Percentiles rank a stretch among this genome's conserved stretches.
Conservation (phyloP, 805 yeast species). For the Sungouiozyma intestinalis region DNA sequence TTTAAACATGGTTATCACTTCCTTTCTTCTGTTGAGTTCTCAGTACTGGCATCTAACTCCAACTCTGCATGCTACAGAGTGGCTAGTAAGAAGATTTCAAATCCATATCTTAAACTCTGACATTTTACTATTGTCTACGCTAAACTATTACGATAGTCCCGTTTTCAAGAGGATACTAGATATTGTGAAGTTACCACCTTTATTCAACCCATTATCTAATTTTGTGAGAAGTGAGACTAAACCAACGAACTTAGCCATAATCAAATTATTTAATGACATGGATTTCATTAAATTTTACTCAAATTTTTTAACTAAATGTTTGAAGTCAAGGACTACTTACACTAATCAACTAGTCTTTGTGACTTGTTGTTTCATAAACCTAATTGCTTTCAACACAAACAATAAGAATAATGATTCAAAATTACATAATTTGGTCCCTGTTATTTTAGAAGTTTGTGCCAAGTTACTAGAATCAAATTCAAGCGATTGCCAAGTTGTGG, state of each 20-base stretch:
- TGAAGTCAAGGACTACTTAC: slow-evolving; percentile 47
- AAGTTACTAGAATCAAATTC: slow-evolving; percentile 38
- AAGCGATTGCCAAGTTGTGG: slow-evolving; percentile 65
- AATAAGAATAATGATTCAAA: slow-evolving; percentile 27
- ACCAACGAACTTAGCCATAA: slow-evolving; percentile 59
- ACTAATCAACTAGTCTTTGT: slow-evolving; percentile 69
- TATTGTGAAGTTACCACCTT: slow-evolving; percentile 65
- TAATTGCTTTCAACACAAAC: slow-evolving; percentile 45
- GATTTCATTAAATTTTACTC: slow-evolving; percentile 60
- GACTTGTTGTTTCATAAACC: slow-evolving; percentile 54
- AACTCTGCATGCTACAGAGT: slow-evolving; percentile 76
- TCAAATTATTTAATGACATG: slow-evolving; percentile 63
- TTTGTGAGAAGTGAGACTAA: slow-evolving; percentile 52
- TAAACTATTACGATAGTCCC: slow-evolving; percentile 73
- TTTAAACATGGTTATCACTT: slow-evolving; percentile 62
- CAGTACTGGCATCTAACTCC: slow-evolving; percentile 70
- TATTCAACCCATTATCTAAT: slow-evolving; percentile 61
- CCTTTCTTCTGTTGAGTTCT: slow-evolving; percentile 62
- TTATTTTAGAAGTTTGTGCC: slow-evolving; percentile 49
- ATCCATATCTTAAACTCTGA: slow-evolving; percentile 77
- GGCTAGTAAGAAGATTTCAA: slow-evolving; percentile 88
- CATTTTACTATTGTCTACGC: slow-evolving; percentile 51
- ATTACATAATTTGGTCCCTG: slow-evolving; percentile 43
- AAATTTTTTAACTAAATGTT: slow-evolving; percentile 34
- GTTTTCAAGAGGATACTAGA: slow-evolving; percentile 68